Evolutionary conservation across 805 yeast species (phyloP).

Genomic region (Wickerhamomyces tratensis): DNA sequence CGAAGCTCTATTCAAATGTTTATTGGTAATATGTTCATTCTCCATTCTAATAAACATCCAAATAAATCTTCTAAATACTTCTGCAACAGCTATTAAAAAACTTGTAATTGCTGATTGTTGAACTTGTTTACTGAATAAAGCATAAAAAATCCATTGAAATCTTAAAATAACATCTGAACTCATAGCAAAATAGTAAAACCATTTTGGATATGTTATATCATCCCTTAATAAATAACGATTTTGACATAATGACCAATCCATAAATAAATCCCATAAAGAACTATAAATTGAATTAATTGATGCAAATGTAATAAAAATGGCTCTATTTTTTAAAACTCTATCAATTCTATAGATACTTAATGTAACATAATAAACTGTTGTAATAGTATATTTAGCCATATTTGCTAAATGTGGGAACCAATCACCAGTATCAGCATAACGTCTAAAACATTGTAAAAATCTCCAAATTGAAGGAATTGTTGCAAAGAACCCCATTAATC

Average conservation of each 20-base stretch:
- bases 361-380: constrained; percentile 59
- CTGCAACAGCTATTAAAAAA: constrained; percentile 76
- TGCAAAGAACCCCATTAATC: constrained; percentile 73
- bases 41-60: constrained; percentile 94
- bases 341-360: constrained; percentile 75
- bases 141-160: constrained; percentile 90
- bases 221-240: constrained; percentile 56
- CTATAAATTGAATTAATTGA: constrained; percentile 60
- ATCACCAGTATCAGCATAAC: constrained; percentile 88
- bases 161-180: constrained; percentile 63
- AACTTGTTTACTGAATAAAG: constrained; percentile 61
- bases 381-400: constrained; percentile 63
- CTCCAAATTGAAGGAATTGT: constrained; percentile 88
- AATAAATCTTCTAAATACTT: constrained; percentile 69
- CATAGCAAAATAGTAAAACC: constrained; percentile 68
- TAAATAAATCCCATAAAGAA: constrained; percentile 78
- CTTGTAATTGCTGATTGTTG: constrained; percentile 86
- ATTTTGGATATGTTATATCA: constrained; percentile 53
- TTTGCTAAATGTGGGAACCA: constrained; percentile 96
- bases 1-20: constrained; percentile 74
- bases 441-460: constrained; percentile 80
- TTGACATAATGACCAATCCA: constrained; percentile 94
- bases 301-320: constrained; percentile 66
- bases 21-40: constrained; percentile 92
- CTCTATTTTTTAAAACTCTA: constrained; percentile 25